These are phyloP conservation scores for Colletotrichum godetiae DNA, from an alignment of 2,329 filamentous ascomycete genomes.

Conservation along the genomic window DNA sequence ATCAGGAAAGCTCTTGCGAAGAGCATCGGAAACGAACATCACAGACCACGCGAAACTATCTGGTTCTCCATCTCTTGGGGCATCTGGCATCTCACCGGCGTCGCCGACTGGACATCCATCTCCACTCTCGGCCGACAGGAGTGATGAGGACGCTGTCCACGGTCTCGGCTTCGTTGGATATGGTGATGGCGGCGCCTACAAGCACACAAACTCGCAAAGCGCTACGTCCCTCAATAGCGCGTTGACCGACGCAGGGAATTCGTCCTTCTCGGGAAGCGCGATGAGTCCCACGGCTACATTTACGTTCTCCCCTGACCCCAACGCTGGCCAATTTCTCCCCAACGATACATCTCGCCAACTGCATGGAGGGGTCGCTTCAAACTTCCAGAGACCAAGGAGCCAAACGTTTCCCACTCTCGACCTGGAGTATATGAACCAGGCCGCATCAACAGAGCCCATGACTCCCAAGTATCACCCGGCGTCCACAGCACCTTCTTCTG, in stretches of 20 bases:
- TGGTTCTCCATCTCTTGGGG: conserved; percentile 65
- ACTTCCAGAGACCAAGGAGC: conserved; percentile 82
- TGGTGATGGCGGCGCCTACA: conserved; percentile 61
- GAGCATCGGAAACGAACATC: conserved; percentile 77
- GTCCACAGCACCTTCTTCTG: conserved; percentile 62
- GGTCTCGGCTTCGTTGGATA: conserved; percentile 71
- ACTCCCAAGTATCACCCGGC: conserved; percentile 62
- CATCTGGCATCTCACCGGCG: conserved; percentile 74
- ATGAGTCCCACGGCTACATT: conserved; percentile 82
- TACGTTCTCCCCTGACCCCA: conserved; percentile 79
- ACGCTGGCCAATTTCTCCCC: conserved; percentile 71
- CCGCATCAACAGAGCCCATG: conserved; percentile 53
- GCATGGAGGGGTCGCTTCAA: conserved; percentile 52
- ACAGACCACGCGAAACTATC: conserved; percentile 72
- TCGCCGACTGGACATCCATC: conserved; percentile 76
- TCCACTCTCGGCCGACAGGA: conserved; percentile 76
- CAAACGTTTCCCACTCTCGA: conserved; percentile 85
- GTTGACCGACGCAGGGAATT: conserved; percentile 71
- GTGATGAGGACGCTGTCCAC: conserved; percentile 75
- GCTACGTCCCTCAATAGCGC: conserved; percentile 75
- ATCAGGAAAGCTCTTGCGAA: conserved; percentile 61
- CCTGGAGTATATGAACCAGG: conserved; percentile 66
- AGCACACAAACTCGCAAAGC: conserved; percentile 74
- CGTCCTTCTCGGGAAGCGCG: conserved; percentile 77
- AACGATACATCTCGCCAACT: conserved; percentile 52